Base-by-base conservation (phyloP, 805 yeast genomes). In the Monosporozyma solicola region DNA sequence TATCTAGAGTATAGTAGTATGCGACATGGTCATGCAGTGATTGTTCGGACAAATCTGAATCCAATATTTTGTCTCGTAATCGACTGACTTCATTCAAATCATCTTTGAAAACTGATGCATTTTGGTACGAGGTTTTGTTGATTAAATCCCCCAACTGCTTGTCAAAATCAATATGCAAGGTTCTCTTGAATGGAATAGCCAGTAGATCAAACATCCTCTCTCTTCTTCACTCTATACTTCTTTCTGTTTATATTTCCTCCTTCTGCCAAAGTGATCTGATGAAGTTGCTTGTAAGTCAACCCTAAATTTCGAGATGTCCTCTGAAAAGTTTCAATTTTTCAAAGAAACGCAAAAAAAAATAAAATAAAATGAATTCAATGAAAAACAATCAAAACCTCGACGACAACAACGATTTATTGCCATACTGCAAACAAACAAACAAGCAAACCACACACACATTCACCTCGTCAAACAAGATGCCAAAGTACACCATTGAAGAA, bases 401-500 rank as follows among this genome's bases (percentile, higher is more conserved):
- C 41, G 50, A 25, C n/a, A 24, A 24, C n/a, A 22, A 33, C 13
- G 25, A 48, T 3, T 47, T 27, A 20, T 22, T 20, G 16, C 4
- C 29, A 29, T n/a, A 41, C 16, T 4, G 32, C 41, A 7, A 41
- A 39, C 41, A 32, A 24, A 16, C 25, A 16, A 10, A 20, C 44
- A 20, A 41, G 20, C 13, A 41, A 20, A 31, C 47, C 29, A 44
- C 16, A 20, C 8, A 20, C 5, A 20, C 27, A 20, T 20, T 20
- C 20, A 41, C 8, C 9, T n/a, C 43, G 20, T 3, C n/a, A n/a
- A 20, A 15, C 43, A 41, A 15, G 45, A 56, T 56, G 59, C 51
- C 48, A 44, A 56, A 51, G 47, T 86, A 85, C 73, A 82, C 89
- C 46, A 84, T 82, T 67, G 87, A 84, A 68, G 83, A 84, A 72